Evolutionary conservation across 805 yeast genomes (phyloP).

Genomic region (Wickerhamiella domercqiae): DNA sequence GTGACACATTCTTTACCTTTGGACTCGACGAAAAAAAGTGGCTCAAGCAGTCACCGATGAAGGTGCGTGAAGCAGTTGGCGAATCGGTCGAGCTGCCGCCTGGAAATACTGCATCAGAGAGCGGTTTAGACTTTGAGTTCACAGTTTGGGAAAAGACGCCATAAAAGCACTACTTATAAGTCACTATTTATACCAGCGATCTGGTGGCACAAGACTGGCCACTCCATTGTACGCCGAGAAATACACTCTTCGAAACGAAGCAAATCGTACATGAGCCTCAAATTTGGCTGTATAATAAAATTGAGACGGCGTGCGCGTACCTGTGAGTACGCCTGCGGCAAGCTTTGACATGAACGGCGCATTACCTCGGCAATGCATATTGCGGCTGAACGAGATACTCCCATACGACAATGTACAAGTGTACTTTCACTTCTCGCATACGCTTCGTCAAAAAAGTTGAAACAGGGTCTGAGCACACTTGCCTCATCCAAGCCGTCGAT

Average conservation of each 20-base stretch:
- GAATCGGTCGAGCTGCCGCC: constrained; percentile 17
- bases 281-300: constrained; percentile 86
- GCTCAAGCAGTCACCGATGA: constrained; percentile 22
- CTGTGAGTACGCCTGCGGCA: constrained; percentile 68
- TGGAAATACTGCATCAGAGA: constrained; percentile 24
- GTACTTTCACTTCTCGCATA: constrained; percentile 24
- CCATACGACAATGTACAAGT: constrained; percentile 87
- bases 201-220: constrained; percentile 78
- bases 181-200: constrained; percentile 60
- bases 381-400: constrained; percentile 89
- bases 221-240: constrained; percentile 53
- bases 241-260: constrained; percentile 49
- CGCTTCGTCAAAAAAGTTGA: constrained; percentile 44
- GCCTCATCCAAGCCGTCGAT: constrained; percentile 55
- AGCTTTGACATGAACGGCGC: constrained; percentile 49
- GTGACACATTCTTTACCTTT: constrained; percentile 55
- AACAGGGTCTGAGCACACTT: constrained; percentile 48
- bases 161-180: constrained; percentile 27
- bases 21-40: constrained; percentile 11
- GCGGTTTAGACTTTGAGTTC: constrained; percentile 41
- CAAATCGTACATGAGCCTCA: constrained; percentile 81
- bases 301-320: constrained; percentile 84
- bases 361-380: constrained; percentile 92
- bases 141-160: constrained; percentile 32
- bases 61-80: constrained; percentile 29